Base-by-base conservation (phyloP, 257 asterid genomes). In the Primulina tabacum region DNA sequence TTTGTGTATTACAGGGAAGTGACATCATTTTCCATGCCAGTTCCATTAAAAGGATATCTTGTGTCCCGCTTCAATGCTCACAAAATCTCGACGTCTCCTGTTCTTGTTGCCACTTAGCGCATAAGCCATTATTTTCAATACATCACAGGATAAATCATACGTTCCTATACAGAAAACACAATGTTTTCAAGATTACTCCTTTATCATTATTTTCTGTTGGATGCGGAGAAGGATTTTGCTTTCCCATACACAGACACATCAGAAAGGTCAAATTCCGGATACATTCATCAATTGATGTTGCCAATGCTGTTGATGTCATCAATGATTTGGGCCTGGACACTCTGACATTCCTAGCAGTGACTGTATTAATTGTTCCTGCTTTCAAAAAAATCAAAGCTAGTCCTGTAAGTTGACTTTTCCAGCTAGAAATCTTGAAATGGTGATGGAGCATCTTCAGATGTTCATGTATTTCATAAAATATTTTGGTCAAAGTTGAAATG, bases 241-340 rank as follows among this genome's bases (percentile, higher is more conserved):
- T 70, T 76, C 63, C 67, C 69, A 73, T 73, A 29, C 29, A 69
- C 63, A 77, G 77, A 74, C 78, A 68, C 57, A 38, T 34, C 76
- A 78, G 65, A 75, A 77, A 71, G 47, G 62, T 71, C 68, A 72
- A 85, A 72, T 76, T 83, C 68, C 78, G 86, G 77, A 73, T 84
- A 71, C 86, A 68, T 60, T 88, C 95, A 37, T 77, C 92, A 35
- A 73, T 88, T 73, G 96, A 91, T 52, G 95, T 88, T 75, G 88
- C 99, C 53, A 64, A 76, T 79, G 97, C 96, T 43, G 84, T 91
- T 85, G 97, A 94, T 74, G 97, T 94, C 76, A 89, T 94, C 81
- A 94, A 90, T 76, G 99, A 94, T 78, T 79, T 94, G 77, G 99
- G 97, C 65, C 37, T 88, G 79, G 99, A 94, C 82, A 89, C 99